A percentile compares a stretch with the other conserved stretches of the same genome.
These are phyloP conservation scores for Grosmannia serpens DNA, from an alignment of 2,329 filamentous ascomycete genomes.

Conservation along the genomic window DNA sequence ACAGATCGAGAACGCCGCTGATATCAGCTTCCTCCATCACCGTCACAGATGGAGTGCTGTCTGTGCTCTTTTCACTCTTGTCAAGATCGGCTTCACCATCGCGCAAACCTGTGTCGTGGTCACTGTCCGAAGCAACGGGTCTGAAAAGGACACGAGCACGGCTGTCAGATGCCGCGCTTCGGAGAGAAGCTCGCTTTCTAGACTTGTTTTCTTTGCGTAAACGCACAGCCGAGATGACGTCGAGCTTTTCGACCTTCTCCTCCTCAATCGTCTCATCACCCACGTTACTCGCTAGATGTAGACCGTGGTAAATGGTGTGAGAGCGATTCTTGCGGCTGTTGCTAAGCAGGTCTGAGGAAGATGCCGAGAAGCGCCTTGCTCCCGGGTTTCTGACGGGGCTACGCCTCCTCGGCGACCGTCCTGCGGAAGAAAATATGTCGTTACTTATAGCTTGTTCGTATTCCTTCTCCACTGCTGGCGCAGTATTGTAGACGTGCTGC, in stretches of 20 bases:
- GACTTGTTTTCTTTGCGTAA: constrained; percentile 22
- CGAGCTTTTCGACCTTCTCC: constrained; percentile 13
- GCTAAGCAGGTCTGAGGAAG: background rate
- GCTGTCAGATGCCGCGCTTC: background rate
- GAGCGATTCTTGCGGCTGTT: background rate
- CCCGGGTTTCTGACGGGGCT: background rate
- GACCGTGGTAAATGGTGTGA: background rate
- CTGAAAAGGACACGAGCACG: background rate
- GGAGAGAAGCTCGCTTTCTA: constrained; percentile 11
- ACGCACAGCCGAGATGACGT: constrained; percentile 16
- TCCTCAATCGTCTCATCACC: background rate
- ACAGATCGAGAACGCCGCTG: background rate
- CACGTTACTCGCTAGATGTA: background rate
- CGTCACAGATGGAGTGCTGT: background rate
- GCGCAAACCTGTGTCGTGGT: background rate
- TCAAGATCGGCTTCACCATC: background rate
- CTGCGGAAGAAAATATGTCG: background rate
- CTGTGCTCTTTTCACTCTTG: background rate
- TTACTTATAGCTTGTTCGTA: background rate
- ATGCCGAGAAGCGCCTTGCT: background rate
- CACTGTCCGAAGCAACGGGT: background rate
- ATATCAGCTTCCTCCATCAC: background rate
- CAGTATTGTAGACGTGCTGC: background rate
- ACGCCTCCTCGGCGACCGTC: background rate
- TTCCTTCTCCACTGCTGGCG: background rate